Evolutionary conservation across 805 yeast genomes (phyloP), one percentile per base, ranked within the genome.

Genomic region (Ascoidea tarda): DNA sequence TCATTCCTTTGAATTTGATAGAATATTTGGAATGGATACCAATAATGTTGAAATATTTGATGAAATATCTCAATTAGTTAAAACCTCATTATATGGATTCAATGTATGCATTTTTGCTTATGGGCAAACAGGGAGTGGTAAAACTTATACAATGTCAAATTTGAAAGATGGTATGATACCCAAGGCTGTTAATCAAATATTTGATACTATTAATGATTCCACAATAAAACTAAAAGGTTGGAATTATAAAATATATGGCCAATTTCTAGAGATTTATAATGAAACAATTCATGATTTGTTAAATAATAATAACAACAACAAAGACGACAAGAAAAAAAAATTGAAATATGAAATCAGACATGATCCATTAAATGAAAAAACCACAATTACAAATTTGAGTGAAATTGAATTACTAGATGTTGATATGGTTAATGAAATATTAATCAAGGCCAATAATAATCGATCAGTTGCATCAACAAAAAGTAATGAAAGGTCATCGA

Each of bases 81-180:
- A 88, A 64, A 87, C 77, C 69, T 81, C 95, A 0, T 65, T 90
- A 12, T 95, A 91, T 66, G 99, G 99, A 0, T 81, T 74, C 61
- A 88, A 88, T 59, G 96, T 89, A 2, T 89, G 97, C 65, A 87
- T 93, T 1, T 88, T 91, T 69, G 96, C 98, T 0, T 91, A 93
- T 64, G 99, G 99, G 1, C 99, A 91, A 66, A 93, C 99, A 0
- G 96, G 93, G 0, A 84, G 97, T 0, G 99, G 99, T 3, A 91
- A 91, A 63, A 91, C 98, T 0, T 82, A 68, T 64, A 93, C 99
- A 0, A 93, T 91, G 98, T 76, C 89, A 1, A 69, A 74, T 32
- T 68, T 76, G 0, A 60, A 66, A 1, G 84, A 83, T 60, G 98
- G 99, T 14, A 78, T 91, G 71, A 87, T 89, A 42, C 88, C 95